Base-by-base conservation (phyloP, 192 early-diverging fungal genomes). In the Chytriomyces sp. region DNA sequence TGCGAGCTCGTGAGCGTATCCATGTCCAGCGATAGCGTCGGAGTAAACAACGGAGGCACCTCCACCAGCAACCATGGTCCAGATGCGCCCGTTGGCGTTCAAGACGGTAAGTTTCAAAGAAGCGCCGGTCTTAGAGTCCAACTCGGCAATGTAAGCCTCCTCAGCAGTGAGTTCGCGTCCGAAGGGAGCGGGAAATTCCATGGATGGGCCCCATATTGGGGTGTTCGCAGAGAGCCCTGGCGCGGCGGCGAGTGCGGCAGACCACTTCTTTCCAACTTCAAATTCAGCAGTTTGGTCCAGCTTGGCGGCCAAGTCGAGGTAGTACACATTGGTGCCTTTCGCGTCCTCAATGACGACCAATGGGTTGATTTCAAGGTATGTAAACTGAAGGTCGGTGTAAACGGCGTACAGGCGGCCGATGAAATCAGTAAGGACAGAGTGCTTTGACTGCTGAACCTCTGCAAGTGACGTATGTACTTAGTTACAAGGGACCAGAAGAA, bases 51-150 rank as follows among this genome's bases (percentile, higher is more conserved):
- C 97, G 30, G 93, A 95, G 61, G 97, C 97, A 80, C 97, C 97
- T 63, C 97, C 97, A 81, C 97, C 97, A 54, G 97, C 97, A 63
- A 99, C 95, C 97, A 99, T 99, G 66, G 97, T 98, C 97, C 97
- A 99, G 73, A 99, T 91, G 73, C 94, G 93, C 53, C 97, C 97
- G 10, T 91, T 84, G 66, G 92, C 89, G 85, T 99, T 99, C 70
- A 99, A 86, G 61, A 99, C 92, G 14, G 97, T 99, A 68, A 99
- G 85, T 85, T 99, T 99, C 70, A 99, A 90, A 41, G 94, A 96
- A 26, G 97, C 97, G 54, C 97, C 97, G 52, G 97, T 99, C 89
- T 99, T 99, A 63, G 94, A 88, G 75, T 99, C 97, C 41, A 99
- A 84, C 67, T 98, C 97, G 74, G 92, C 92, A 82, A 99, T 94